Percentiles rank a stretch among this genome's conserved stretches.
Evolutionary conservation across 805 yeast genomes (phyloP).

Genomic region (Saturnispora halmiae): DNA sequence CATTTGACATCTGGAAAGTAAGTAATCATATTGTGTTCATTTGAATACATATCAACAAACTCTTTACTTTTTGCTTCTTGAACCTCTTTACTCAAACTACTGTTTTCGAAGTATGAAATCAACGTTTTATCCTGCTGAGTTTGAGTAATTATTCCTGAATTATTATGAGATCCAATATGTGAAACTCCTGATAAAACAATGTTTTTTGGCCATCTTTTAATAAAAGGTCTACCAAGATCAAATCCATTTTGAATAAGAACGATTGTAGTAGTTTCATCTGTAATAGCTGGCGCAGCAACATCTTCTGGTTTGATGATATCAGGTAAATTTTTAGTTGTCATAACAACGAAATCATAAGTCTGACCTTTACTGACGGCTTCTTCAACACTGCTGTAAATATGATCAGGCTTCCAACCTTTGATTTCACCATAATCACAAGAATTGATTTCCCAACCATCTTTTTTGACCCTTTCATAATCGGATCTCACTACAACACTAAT

Average conservation of each 20-base stretch:
- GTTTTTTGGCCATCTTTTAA: conserved; percentile 40
- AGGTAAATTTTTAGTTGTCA: conserved; percentile 54
- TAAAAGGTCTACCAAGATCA: conserved; percentile 49
- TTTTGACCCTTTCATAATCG: conserved; percentile 43
- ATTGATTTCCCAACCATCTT: conserved; percentile 45
- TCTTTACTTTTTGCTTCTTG: conserved; percentile 32
- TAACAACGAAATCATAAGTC: conserved; percentile 45
- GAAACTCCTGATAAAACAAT: conserved; percentile 55
- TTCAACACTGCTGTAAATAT: conserved; percentile 27
- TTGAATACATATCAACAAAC: conserved; percentile 39
- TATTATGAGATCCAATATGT: conserved; percentile 43
- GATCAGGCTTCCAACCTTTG: conserved; percentile 45
- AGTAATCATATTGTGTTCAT: conserved; percentile 33
- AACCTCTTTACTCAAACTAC: conserved; percentile 24
- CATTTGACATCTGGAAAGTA: conserved; percentile 38
- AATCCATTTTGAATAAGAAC: conserved; percentile 61
- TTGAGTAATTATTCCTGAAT: conserved; percentile 42
- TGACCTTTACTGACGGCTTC: conserved; percentile 34
- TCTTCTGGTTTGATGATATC: conserved; percentile 46
- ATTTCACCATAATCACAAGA: conserved; percentile 55
- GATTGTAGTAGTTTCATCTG: conserved; percentile 36
- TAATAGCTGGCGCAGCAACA: conserved; percentile 41
- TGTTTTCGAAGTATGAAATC: conserved; percentile 45
- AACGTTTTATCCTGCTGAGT: conserved; percentile 37
- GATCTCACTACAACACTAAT: conserved; percentile 51